These are phyloP conservation scores for Candida glucosophila DNA, from an alignment of 1,139 yeast genomes.

Conservation along the genomic window DNA sequence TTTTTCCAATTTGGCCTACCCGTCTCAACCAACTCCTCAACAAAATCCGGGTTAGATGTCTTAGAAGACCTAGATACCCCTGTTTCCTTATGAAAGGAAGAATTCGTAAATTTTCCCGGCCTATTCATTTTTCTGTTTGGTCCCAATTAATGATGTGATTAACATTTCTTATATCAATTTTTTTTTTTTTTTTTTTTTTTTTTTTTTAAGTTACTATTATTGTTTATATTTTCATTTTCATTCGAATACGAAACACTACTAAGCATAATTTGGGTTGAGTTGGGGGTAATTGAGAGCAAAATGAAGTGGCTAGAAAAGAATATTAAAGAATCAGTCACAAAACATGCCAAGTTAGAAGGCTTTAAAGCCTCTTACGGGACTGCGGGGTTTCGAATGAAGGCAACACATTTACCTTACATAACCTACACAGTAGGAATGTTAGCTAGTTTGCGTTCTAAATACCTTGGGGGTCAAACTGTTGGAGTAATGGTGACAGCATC, in stretches of 20 bases:
- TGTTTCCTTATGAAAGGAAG: constrained; percentile 27
- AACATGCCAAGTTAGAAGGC: constrained; percentile 40
- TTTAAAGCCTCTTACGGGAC: constrained; percentile 71
- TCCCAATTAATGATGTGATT: too few species aligned
- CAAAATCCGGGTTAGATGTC: constrained; percentile 12
- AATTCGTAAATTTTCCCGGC: constrained; percentile 12
- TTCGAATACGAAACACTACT: too few species aligned
- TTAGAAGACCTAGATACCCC: constrained; percentile 5
- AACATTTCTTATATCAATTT: background rate
- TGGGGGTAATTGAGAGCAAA: constrained; percentile 4
- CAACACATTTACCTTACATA: constrained; percentile 66
- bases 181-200: background rate
- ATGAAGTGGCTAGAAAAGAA: constrained; percentile 8
- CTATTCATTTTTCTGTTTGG: too few species aligned
- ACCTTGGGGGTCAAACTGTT: constrained; percentile 57
- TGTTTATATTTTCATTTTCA: background rate
- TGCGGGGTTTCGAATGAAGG: constrained; percentile 88
- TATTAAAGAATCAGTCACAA: constrained; percentile 5
- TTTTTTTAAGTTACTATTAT: background rate
- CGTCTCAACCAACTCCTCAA: constrained; percentile 27
- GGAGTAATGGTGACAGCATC: constrained; percentile 97
- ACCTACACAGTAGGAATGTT: constrained; percentile 78
- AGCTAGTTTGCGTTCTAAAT: constrained; percentile 74
- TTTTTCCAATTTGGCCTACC: constrained; percentile 40
- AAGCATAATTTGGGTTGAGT: too few species aligned